Evolutionary conservation across 2,329 filamentous ascomycete genomes (phyloP), one percentile per base, ranked within the genome.

Genomic region (Neodidymelliopsis sp.): DNA sequence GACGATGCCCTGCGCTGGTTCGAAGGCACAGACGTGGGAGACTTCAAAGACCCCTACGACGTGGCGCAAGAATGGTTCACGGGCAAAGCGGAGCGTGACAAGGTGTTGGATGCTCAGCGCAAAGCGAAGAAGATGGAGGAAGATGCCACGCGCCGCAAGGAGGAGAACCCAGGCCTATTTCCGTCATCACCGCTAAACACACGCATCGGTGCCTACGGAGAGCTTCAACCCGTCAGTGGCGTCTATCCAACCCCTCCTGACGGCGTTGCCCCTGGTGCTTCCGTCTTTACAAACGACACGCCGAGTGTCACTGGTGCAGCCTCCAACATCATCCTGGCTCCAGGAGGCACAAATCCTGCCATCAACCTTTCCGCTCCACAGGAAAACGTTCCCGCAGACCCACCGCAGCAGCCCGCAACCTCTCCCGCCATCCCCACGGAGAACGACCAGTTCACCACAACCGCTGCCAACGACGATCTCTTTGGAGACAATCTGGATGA

Each of bases 401-500:
- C 49, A n/a, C 48, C 55, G n/a, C 57, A 61, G 13, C 55, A 60
- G 12, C 41, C 57, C 29, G 46, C 43, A 6, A 64, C 65, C 3
- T 69, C 66, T 10, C 68, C 67, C 0, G 54, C 56, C 6, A 42
- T 63, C 16, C 54, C 63, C 11, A 15, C 55, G 4, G 49, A 50
- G 1, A 53, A 58, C 10, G 65, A 73, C 10, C 55, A 62, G 2
- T 64, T 64, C 20, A 53, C 61, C 11, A 39, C 58, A 2, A 54
- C 60, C 12, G 61, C 53, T 16, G 58, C 54, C 23, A 67, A 71
- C 39, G 82, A 85, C 53, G 83, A 87, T 59, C 75, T 90, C 4
- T 89, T 90, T 63, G 62, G 55, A 34, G 87, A 89, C 43, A 87
- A 89, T 44, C 78, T 89, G 57, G 85, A 85, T 10, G 83, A 81